phyloP scores from a whole-genome alignment of 371 early-diverging fungal species.

The Mucor piriformis region DNA sequence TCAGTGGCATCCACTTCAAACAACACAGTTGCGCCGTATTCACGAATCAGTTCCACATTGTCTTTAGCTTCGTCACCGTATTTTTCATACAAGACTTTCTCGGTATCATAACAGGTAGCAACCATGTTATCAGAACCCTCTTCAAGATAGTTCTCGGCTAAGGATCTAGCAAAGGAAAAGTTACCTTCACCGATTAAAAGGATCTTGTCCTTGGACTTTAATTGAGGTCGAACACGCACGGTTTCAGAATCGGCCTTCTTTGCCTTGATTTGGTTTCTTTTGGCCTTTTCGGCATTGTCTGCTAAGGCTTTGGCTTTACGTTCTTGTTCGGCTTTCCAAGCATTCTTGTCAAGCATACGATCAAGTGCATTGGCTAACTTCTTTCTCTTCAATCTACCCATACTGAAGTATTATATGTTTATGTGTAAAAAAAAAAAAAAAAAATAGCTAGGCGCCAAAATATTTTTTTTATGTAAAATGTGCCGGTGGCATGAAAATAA shows the following conservation, averaged over 20 bases:
- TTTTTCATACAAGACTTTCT: constrained; percentile 69
- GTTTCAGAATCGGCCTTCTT: not conserved
- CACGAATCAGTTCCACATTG: constrained; percentile 62
- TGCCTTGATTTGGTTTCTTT: constrained; percentile 20
- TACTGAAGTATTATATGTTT: too few relatives aligned
- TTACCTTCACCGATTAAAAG: constrained; percentile 83
- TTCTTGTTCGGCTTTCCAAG: constrained; percentile 11
- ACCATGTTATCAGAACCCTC: constrained; percentile 57
- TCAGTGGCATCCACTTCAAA: constrained; percentile 85
- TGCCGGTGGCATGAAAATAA: constrained; percentile 26
- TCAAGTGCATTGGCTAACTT: constrained; percentile 21
- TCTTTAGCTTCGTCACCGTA: constrained; percentile 74
- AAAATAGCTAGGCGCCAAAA: not conserved
- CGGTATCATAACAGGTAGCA: constrained; percentile 83
- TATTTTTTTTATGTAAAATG: not conserved
- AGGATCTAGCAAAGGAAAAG: constrained; percentile 81
- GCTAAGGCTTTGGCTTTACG: constrained; percentile 11
- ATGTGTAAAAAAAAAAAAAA: not conserved
- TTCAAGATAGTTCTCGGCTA: constrained; percentile 57
- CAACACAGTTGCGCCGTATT: constrained; percentile 68
- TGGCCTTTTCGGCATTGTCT: constrained; percentile 23
- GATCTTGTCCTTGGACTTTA: constrained; percentile 53
- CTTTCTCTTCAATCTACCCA: constrained; percentile 28
- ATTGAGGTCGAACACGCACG: constrained; percentile 25
- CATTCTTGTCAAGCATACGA: constrained; percentile 19